Base-by-base conservation (phyloP, 345 rosid genomes). In the Theobroma cacao region DNA sequence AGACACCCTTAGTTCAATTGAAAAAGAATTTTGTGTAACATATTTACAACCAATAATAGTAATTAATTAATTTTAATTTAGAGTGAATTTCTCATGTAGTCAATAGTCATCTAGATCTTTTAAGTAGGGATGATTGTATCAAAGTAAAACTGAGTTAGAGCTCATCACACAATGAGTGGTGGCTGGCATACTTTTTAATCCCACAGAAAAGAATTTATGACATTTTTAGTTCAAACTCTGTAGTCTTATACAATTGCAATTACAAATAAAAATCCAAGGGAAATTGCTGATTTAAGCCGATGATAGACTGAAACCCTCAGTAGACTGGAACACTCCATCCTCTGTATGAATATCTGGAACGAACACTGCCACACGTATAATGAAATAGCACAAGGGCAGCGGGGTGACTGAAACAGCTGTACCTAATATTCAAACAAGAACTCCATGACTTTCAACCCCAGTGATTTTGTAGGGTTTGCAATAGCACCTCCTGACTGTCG, bases 381-480 rank as follows among this genome's bases (percentile, higher is more conserved):
- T 9, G 40, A 30, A 50, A 70, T 20, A 10, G 40, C 36, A 28
- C 40, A 31, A 50, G 8, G 45, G 75, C 61, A 61, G 66, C 4
- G 1, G 61, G 75, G 55, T 13, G 30, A 67, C 28, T 45, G 15
- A 43, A 61, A 38, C 34, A 61, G 40, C 26, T 38, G 40, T 45
- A 50, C 80, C 84, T 88, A 93, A 72, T 87, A 88, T 74, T 92
- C 93, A 81, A 93, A 93, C 92, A 91, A 83, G 71, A 87, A 85
- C 83, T 96, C 99, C 81, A 91, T 85, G 82, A 91, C 80, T 85
- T 96, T 96, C 72, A 93, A 88, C 48, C 89, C 94, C 75, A 91
- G 40, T 3, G 99, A 96, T 85, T 89, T 94, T 5, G 97, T 77
- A 10, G 99, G 99, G 74, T 90, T 86, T 38, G 99, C 99, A 75